Evolutionary conservation across 164 flowering plant species (phyloP).

Genomic region (Annona squamosa): DNA sequence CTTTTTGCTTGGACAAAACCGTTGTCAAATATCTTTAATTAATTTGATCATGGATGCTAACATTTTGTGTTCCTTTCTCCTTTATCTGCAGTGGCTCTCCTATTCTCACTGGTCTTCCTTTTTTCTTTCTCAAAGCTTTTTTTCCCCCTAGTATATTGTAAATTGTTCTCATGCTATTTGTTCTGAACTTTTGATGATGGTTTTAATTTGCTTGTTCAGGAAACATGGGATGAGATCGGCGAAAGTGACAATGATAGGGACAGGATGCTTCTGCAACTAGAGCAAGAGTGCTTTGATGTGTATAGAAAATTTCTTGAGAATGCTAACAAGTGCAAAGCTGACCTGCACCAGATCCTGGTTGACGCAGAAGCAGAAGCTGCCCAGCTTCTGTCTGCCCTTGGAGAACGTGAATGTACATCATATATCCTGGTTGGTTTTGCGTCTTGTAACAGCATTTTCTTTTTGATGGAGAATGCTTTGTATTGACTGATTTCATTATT

Average conservation of each 20-base stretch:
- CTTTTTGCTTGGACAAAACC: not conserved
- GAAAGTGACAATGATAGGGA: slow-evolving; percentile 74
- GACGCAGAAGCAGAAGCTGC: slow-evolving; percentile 62
- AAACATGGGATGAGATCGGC: slow-evolving; percentile 85
- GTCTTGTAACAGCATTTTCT: not conserved
- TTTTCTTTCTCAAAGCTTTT: not conserved
- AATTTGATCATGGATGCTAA: not conserved
- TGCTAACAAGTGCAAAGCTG: slow-evolving; percentile 54
- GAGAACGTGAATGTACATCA: slow-evolving; percentile 43
- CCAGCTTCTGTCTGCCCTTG: slow-evolving; percentile 45
- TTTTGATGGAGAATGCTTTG: not conserved
- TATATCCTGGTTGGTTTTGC: slow-evolving; percentile 39
- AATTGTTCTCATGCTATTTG: not conserved
- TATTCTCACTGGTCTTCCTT: not conserved
- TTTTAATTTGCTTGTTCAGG: slow-evolving; percentile 24
- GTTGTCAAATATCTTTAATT: not conserved
- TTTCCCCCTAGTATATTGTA: not conserved
- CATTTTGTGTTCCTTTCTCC: not conserved
- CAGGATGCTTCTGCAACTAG: slow-evolving; percentile 67
- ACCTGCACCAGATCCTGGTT: slow-evolving; percentile 42
- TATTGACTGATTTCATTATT: not conserved
- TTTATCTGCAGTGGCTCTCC: not conserved
- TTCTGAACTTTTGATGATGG: not conserved
- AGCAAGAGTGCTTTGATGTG: slow-evolving; percentile 77
- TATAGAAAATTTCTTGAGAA: slow-evolving; percentile 62